Conservation (phyloP, 1,284 basidiomycete genomes). For the Sutorius eximius region DNA sequence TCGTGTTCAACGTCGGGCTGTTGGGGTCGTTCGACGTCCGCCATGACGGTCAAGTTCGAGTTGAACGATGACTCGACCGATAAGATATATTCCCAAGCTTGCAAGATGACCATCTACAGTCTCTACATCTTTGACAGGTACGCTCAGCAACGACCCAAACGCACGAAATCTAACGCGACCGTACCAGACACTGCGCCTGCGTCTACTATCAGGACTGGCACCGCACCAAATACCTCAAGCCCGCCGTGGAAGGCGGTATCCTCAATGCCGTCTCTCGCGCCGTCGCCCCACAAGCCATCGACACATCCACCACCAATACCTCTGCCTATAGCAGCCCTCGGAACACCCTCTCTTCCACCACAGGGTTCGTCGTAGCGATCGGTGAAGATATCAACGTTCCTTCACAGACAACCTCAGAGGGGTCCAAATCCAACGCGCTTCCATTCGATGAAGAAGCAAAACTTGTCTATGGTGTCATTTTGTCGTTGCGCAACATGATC, state of each 20-base stretch:
- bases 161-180: not conserved
- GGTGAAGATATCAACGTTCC: conserved; percentile 49
- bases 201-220: conserved; percentile 96
- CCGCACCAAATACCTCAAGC: conserved; percentile 70
- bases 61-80: not conserved
- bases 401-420: conserved; percentile 38
- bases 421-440: conserved; percentile 49
- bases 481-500: conserved; percentile 92
- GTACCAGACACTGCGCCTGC: conserved; percentile 79
- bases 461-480: conserved; percentile 93
- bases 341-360: conserved; percentile 58
- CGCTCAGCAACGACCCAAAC: not conserved
- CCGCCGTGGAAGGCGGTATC: conserved; percentile 68
- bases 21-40: conserved; percentile 2
- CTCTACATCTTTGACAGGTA: conserved; percentile 89
- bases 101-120: conserved; percentile 79
- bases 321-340: conserved; percentile 55
- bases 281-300: conserved; percentile 46
- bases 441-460: conserved; percentile 98
- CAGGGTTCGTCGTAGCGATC: conserved; percentile 68
- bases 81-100: not conserved
- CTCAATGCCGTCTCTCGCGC: conserved; percentile 74
- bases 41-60: conserved; percentile 8
- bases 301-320: conserved; percentile 32
- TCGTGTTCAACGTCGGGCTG: not conserved